Evolutionary conservation across 169 alveolate genomes (phyloP).

Genomic region (Eimeria zaria): DNA sequence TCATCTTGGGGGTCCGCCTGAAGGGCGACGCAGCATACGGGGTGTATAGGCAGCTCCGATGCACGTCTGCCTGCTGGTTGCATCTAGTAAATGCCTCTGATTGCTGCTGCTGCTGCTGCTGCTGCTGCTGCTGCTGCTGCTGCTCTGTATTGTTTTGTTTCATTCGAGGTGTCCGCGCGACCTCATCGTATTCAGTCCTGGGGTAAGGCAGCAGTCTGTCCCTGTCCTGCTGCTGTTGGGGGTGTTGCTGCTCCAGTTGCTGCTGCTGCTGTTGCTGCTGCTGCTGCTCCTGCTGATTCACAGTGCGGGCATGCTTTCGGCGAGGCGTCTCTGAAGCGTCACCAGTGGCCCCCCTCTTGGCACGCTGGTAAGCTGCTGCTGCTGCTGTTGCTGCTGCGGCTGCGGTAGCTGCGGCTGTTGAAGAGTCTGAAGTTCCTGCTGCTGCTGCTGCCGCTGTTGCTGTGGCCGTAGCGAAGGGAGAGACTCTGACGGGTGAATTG

Average conservation of each 20-base stretch:
- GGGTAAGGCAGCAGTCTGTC: background rate
- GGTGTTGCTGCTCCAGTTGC: constrained; percentile 49
- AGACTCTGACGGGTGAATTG: background rate
- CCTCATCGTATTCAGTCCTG: background rate
- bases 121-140: background rate
- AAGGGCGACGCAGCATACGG: constrained; percentile 52
- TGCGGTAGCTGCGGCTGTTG: constrained; percentile 25
- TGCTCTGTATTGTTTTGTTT: background rate
- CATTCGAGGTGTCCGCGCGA: background rate
- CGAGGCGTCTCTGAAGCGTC: constrained; percentile 15
- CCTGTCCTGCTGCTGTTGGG: constrained; percentile 43
- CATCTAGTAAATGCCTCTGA: background rate
- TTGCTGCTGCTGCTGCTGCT: background rate
- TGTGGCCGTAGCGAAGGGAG: background rate
- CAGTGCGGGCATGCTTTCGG: constrained; percentile 40
- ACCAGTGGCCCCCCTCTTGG: background rate
- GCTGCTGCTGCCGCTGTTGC: constrained; percentile 41
- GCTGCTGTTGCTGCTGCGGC: constrained; percentile 70
- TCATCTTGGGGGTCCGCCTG: background rate
- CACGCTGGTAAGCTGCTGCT: constrained; percentile 45
- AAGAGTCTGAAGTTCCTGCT: background rate
- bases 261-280: constrained; percentile 35
- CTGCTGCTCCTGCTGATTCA: background rate
- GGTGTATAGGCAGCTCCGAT: constrained; percentile 16
- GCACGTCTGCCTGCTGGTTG: background rate